These are phyloP conservation scores for Phytophthora pseudosyringae DNA, from an alignment of 352 stramenopile species.

Conservation along the genomic window DNA sequence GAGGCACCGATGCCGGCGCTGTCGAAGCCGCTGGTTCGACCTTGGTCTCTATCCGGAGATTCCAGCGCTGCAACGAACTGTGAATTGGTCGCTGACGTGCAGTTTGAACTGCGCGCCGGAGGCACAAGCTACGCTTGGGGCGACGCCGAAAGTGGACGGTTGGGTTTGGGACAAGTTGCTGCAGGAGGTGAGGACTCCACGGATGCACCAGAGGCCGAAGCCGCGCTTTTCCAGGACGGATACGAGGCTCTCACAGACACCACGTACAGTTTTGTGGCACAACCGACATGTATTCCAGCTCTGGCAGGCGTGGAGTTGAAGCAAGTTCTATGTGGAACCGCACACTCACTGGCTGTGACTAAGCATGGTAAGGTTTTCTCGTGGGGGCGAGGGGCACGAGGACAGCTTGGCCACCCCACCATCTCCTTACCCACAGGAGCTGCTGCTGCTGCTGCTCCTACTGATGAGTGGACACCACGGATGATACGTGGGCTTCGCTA, in stretches of 20 bases:
- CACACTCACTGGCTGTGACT: slow-evolving; percentile 67
- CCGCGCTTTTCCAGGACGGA: slow-evolving; percentile 52
- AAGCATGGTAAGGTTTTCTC: slow-evolving; percentile 55
- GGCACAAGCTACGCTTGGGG: slow-evolving; percentile 77
- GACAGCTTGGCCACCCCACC: slow-evolving; percentile 48
- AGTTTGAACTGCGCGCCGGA: slow-evolving; percentile 51
- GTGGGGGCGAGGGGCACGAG: slow-evolving; percentile 59
- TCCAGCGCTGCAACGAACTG: slow-evolving; percentile 26
- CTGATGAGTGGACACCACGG: slow-evolving; percentile 53
- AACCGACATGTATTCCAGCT: slow-evolving; percentile 44
- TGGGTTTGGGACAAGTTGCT: slow-evolving; percentile 51
- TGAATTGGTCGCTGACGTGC: slow-evolving; percentile 53
- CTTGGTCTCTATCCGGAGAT: slow-evolving; percentile 20
- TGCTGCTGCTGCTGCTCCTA: slow-evolving; percentile 4
- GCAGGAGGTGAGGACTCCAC: background rate
- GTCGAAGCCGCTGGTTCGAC: slow-evolving; percentile 3
- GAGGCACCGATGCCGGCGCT: slow-evolving; percentile 4
- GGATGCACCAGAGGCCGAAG: background rate
- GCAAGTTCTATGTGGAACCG: slow-evolving; percentile 54
- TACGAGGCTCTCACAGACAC: slow-evolving; percentile 79
- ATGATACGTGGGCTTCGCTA: slow-evolving; percentile 56
- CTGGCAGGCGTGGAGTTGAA: slow-evolving; percentile 59
- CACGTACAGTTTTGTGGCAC: slow-evolving; percentile 59
- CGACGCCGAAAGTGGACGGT: slow-evolving; percentile 57
- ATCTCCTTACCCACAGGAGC: background rate